A percentile compares a stretch with the other conserved stretches of the same genome.
These are phyloP conservation scores for Panaeolus cyanescens DNA, from an alignment of 768 basidiomycete genomes.

Conservation along the genomic window DNA sequence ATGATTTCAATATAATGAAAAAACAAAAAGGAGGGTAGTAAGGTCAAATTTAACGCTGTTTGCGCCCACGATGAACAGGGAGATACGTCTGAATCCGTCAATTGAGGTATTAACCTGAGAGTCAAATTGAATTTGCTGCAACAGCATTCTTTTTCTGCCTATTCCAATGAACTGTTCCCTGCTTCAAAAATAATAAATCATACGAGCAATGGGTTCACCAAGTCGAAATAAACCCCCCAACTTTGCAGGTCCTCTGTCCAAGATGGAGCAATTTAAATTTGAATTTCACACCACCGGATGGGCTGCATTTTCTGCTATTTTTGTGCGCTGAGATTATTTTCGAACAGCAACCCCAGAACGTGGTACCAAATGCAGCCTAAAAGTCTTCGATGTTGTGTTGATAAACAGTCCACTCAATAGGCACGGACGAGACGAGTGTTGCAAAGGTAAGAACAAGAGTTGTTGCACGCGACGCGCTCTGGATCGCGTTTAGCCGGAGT, in stretches of 20 bases:
- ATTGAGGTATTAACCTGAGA: neutral
- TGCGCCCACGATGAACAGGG: neutral
- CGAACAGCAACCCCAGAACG: neutral
- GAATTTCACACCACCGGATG: too few species aligned
- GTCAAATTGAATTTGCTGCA: neutral
- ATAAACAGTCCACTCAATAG: too few species aligned
- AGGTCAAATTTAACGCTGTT: neutral
- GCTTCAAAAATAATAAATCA: too few species aligned
- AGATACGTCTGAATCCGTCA: neutral
- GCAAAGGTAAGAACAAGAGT: neutral
- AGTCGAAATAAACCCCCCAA: too few species aligned
- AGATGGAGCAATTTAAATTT: too few species aligned
- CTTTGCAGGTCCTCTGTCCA: too few species aligned
- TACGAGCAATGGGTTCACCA: too few species aligned
- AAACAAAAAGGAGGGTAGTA: neutral
- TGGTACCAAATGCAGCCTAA: neutral
- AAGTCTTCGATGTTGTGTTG: too few species aligned
- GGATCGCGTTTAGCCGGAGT: neutral
- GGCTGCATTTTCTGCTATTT: neutral
- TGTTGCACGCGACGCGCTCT: neutral
- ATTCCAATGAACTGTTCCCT: too few species aligned
- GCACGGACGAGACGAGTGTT: too few species aligned
- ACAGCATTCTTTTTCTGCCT: too few species aligned
- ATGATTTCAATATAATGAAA: neutral
- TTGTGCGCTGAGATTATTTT: neutral